A percentile compares a stretch with the other conserved stretches of the same genome.
Conservation (phyloP, 805 yeast genomes). For the Yarrowia porcina region DNA sequence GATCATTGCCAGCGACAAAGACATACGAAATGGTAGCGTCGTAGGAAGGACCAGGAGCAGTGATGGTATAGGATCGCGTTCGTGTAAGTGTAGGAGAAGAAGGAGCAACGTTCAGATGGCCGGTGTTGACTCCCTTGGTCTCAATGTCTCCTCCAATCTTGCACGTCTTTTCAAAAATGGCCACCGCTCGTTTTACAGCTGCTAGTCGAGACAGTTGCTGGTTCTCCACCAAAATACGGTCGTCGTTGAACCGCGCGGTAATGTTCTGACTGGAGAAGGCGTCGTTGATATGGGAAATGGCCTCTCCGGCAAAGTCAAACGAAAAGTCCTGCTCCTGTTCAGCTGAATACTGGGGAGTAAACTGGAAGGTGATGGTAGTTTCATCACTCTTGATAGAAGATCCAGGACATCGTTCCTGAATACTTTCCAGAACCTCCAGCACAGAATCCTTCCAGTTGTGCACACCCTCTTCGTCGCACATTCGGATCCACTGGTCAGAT, state of each 20-base stretch:
- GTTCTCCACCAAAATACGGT: slow-evolving; percentile 11
- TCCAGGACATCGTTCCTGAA: slow-evolving; percentile 77
- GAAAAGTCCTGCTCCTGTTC: slow-evolving; percentile 58
- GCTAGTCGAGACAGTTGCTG: slow-evolving; percentile 22
- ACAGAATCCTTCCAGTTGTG: slow-evolving; percentile 59
- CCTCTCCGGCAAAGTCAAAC: slow-evolving; percentile 71
- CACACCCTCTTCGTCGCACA: slow-evolving; percentile 33
- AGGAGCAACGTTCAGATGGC: slow-evolving; percentile 1
- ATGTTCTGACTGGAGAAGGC: slow-evolving; percentile 59
- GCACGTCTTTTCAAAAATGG: slow-evolving; percentile 17
- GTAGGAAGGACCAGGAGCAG: slow-evolving; percentile 18
- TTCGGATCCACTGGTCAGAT: slow-evolving; percentile 26
- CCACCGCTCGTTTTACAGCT: slow-evolving; percentile 8
- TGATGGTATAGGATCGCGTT: slow-evolving; percentile 5
- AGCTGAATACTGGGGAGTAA: slow-evolving; percentile 52
- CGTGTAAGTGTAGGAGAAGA: slow-evolving; percentile 2
- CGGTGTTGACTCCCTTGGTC: neutral
- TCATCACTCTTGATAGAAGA: slow-evolving; percentile 70
- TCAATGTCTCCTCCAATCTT: slow-evolving; percentile 11
- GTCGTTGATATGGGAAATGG: slow-evolving; percentile 79
- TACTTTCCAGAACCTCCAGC: slow-evolving; percentile 51
- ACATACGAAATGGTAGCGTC: slow-evolving; percentile 22
- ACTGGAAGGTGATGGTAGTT: slow-evolving; percentile 70
- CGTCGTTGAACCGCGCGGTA: slow-evolving; percentile 66
- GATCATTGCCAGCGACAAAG: slow-evolving; percentile 22